These are phyloP conservation scores for Pseudozyma tsukubaensis DNA, from an alignment of 1,284 basidiomycete species.

Conservation along the genomic window DNA sequence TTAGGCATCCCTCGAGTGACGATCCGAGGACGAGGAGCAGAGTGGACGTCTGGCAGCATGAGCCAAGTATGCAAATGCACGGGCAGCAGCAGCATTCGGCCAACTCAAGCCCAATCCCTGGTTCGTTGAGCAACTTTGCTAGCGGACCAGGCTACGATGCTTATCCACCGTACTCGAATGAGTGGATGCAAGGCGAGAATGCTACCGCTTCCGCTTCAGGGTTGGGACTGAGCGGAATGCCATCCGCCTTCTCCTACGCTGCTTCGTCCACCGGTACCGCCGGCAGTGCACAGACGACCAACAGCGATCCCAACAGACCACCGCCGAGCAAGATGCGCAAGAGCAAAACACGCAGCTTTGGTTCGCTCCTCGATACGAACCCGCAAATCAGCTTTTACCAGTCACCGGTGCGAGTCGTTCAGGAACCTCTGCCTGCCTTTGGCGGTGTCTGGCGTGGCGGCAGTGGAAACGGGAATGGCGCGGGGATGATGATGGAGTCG, in stretches of 20 bases:
- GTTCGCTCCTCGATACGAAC: slow-evolving; percentile 37
- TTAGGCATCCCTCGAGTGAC: slow-evolving; percentile 24
- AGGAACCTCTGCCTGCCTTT: slow-evolving; percentile 16
- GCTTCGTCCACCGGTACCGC: slow-evolving; percentile 30
- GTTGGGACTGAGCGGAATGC: slow-evolving; percentile 22
- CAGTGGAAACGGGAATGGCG: background rate
- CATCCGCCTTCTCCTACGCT: slow-evolving; percentile 25
- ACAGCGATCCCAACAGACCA: slow-evolving; percentile 30
- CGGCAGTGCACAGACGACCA: slow-evolving; percentile 29
- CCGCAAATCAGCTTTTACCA: slow-evolving; percentile 52
- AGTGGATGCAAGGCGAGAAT: slow-evolving; percentile 13
- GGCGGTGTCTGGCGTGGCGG: slow-evolving; percentile 5
- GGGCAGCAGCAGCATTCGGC: slow-evolving; percentile 14
- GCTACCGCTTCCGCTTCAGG: background rate
- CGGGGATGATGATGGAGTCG: slow-evolving; percentile 12
- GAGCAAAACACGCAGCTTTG: slow-evolving; percentile 37
- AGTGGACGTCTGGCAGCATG: slow-evolving; percentile 53
- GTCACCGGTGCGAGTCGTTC: slow-evolving; percentile 42
- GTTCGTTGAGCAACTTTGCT: slow-evolving; percentile 13
- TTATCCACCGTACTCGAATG: background rate
- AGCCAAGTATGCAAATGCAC: slow-evolving; percentile 31
- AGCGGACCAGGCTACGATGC: slow-evolving; percentile 12
- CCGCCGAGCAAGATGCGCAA: slow-evolving; percentile 32
- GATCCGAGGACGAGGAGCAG: slow-evolving; percentile 18
- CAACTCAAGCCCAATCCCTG: slow-evolving; percentile 18